Evolutionary conservation across 2,329 filamentous ascomycete species (phyloP).

Genomic region (Xylaria multiplex): DNA sequence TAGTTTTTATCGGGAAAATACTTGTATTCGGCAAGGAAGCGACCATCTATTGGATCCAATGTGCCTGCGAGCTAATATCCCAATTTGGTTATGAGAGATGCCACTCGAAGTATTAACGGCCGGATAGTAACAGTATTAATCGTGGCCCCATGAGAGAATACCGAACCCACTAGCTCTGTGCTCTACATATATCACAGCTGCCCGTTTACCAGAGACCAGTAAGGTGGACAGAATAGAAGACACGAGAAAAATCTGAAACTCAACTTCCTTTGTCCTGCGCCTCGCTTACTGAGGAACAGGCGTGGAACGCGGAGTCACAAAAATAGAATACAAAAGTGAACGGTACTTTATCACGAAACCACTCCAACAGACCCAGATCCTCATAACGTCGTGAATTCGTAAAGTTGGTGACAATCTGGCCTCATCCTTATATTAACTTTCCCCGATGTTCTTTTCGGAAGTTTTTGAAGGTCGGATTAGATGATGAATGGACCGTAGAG

Average conservation of each 20-base stretch:
- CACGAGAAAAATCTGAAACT: slow-evolving; percentile 4
- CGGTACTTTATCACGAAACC: slow-evolving; percentile 10
- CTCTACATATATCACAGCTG: not conserved
- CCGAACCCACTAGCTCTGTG: slow-evolving; percentile 6
- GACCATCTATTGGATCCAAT: not conserved
- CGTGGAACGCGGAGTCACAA: not conserved
- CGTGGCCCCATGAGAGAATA: not conserved
- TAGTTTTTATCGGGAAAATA: slow-evolving; percentile 10
- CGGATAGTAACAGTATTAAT: not conserved
- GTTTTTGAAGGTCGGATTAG: slow-evolving; percentile 6
- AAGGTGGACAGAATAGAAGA: not conserved
- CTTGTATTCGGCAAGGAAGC: slow-evolving; percentile 16
- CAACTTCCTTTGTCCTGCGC: slow-evolving; percentile 2
- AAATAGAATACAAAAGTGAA: slow-evolving; percentile 13
- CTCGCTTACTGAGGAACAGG: slow-evolving; percentile 24
- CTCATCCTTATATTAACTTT: slow-evolving; percentile 5
- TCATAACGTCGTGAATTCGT: slow-evolving; percentile 30
- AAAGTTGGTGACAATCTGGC: slow-evolving; percentile 32
- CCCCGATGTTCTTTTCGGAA: slow-evolving; percentile 21
- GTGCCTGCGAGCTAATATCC: not conserved
- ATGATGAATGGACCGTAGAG: slow-evolving; percentile 1
- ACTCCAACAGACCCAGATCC: slow-evolving; percentile 16
- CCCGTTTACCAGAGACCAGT: too few relatives aligned
- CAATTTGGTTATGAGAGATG: not conserved
- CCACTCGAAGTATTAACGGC: not conserved